These are phyloP conservation scores for Hypoxylon intermedium DNA, from an alignment of 495 filamentous ascomycete species.

Conservation along the genomic window DNA sequence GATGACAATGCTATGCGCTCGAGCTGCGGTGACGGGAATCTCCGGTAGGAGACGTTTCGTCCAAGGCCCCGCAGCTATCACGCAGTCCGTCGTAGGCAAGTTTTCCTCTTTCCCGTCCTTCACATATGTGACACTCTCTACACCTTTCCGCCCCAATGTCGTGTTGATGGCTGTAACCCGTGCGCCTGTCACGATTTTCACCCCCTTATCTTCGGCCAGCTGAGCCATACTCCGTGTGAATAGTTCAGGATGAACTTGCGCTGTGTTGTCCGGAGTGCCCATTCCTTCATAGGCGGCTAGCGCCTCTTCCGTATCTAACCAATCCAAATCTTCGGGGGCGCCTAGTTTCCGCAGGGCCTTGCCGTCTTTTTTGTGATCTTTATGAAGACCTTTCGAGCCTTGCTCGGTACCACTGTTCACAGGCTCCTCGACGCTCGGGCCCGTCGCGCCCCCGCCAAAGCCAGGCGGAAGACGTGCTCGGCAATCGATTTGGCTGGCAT, in stretches of 20 bases:
- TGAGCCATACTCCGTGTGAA: slow-evolving; percentile 83
- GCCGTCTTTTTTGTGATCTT: slow-evolving; percentile 37
- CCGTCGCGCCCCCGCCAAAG: background rate
- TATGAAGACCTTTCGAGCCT: slow-evolving; percentile 35
- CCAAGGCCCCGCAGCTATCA: slow-evolving; percentile 85
- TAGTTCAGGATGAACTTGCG: slow-evolving; percentile 85
- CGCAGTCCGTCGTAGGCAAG: slow-evolving; percentile 35
- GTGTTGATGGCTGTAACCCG: slow-evolving; percentile 35
- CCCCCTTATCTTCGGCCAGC: slow-evolving; percentile 76
- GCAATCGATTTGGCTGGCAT: slow-evolving; percentile 69
- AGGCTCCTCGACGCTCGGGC: slow-evolving; percentile 39
- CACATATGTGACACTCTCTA: slow-evolving; percentile 47
- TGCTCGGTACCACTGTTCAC: background rate
- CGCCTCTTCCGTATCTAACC: slow-evolving; percentile 66
- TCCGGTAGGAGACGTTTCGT: slow-evolving; percentile 71
- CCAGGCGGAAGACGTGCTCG: slow-evolving; percentile 47
- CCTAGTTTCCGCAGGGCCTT: slow-evolving; percentile 28
- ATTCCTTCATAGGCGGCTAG: slow-evolving; percentile 73
- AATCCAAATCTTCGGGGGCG: slow-evolving; percentile 74
- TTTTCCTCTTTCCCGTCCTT: slow-evolving; percentile 69
- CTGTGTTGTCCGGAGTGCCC: slow-evolving; percentile 67
- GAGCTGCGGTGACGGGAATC: slow-evolving; percentile 76
- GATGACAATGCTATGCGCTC: slow-evolving; percentile 85
- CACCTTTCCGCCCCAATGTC: slow-evolving; percentile 21
- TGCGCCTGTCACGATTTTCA: slow-evolving; percentile 67